Evolutionary conservation across 2,329 filamentous ascomycete genomes (phyloP).

Genomic region (Venturiaceae sp.): DNA sequence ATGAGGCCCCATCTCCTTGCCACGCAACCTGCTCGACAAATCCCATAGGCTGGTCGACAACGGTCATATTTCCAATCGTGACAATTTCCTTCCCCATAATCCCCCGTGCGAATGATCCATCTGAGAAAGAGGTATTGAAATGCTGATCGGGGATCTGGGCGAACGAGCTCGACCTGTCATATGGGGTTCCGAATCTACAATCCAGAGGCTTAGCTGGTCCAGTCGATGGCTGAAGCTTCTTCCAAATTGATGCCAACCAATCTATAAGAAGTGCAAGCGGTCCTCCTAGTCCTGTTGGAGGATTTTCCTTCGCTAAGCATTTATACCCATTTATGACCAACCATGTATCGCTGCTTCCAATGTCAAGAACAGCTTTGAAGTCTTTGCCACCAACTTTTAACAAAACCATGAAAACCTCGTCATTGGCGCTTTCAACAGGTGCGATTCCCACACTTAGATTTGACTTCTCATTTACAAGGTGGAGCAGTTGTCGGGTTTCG

Average conservation of each 20-base stretch:
- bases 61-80: background rate
- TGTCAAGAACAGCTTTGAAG: constrained; percentile 1
- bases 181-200: background rate
- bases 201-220: background rate
- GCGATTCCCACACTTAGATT: background rate
- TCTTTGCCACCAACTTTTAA: background rate
- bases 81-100: constrained; percentile 1
- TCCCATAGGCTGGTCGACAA: background rate
- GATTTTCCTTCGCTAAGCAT: constrained; percentile 11
- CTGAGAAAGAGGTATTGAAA: constrained; percentile 6
- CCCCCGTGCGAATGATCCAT: constrained; percentile 1
- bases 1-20: constrained; percentile 5
- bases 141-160: background rate
- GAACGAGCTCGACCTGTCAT: background rate
- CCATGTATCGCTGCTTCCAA: constrained; percentile 8
- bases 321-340: background rate
- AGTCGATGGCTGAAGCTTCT: background rate
- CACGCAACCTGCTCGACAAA: background rate
- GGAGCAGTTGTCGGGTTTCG: background rate
- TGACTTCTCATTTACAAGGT: background rate
- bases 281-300: too few relatives aligned
- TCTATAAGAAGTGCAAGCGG: too few relatives aligned
- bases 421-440: background rate
- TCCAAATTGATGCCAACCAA: too few relatives aligned
- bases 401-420: background rate